Evolutionary conservation across 1,284 basidiomycete genomes (phyloP), one percentile per base, ranked within the genome.

Genomic region (Pisolithus thermaeus): DNA sequence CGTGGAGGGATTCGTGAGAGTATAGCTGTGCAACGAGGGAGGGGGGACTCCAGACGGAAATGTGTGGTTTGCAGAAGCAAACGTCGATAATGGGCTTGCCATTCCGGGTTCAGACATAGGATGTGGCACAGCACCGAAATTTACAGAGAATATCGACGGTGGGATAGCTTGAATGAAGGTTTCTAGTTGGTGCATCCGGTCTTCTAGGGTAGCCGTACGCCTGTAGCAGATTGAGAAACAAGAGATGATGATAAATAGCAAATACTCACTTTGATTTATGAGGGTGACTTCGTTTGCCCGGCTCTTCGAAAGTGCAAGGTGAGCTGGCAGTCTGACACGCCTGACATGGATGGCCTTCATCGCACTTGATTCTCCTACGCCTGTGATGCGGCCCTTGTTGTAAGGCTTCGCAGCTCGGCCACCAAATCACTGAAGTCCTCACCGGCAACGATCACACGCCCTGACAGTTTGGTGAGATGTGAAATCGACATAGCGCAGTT

Each of bases 391-490:
- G 41, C 52, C n/a, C 55, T 54, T 23, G 46, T 28, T 35, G 49
- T 52, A 28, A 35, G 43, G 6, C 0, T 18, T 53, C 11, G 53
- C 22, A 37, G 8, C 12, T n/a, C 25, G 35, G 1, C 37, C n/a
- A 47, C 23, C 16, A 43, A 42, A 6, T 16, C 7, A 18, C 25
- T 14, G 18, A 48, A 55, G 52, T 52, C 64, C 84, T 77, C 70
- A 90, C 87, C 87, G 80, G 75, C 87, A 90, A 54, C 88, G 84
- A 76, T 90, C 87, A 73, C 87, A 90, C 55, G 87, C 87, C 65
- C 88, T 89, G 54, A 28, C 54, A 57, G 46, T 51, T 44, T 12
- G 37, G 43, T 58, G 39, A 52, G 57, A 49, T 35, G 50, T 6
- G 40, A 47, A 23, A 44, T 20, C 35, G 28, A n/a, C 23, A 30